Evolutionary conservation across 2,329 filamentous ascomycete genomes (phyloP).

Genomic region (Microsporum audouinii): DNA sequence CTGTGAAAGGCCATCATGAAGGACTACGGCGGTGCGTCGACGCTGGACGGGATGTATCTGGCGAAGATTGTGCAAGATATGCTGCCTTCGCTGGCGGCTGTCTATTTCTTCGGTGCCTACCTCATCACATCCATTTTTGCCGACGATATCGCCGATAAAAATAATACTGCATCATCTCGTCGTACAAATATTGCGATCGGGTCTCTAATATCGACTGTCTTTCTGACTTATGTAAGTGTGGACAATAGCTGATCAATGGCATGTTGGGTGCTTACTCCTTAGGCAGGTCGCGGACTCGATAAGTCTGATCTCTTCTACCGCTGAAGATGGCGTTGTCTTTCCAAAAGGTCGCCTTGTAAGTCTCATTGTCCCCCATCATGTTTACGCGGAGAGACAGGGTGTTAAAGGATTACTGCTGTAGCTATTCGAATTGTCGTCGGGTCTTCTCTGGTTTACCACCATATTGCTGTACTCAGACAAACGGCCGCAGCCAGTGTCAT

Average conservation of each 20-base stretch:
- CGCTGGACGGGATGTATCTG: background rate
- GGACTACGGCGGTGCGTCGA: background rate
- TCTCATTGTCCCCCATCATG: background rate
- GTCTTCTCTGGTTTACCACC: constrained; percentile 53
- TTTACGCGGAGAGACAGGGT: background rate
- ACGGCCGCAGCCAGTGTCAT: constrained; percentile 42
- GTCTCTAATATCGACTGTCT: constrained; percentile 26
- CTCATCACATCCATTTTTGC: background rate
- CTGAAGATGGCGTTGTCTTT: constrained; percentile 4
- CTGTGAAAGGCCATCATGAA: background rate
- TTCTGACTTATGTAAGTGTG: constrained; percentile 32
- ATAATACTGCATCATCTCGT: constrained; percentile 8
- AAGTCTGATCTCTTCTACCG: constrained; percentile 10
- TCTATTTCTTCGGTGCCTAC: constrained; percentile 1
- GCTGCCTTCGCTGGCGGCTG: background rate
- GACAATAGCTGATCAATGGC: background rate
- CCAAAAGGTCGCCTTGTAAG: constrained; percentile 13
- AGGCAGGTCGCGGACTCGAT: constrained; percentile 14
- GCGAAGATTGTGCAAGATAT: background rate
- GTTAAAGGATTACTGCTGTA: constrained; percentile 13
- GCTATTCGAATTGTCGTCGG: constrained; percentile 50
- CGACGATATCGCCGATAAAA: background rate
- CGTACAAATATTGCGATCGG: constrained; percentile 36
- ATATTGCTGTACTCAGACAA: constrained; percentile 44
- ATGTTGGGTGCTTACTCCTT: background rate